These are phyloP conservation scores for Dillenia suffruticosa DNA, from an alignment of 164 flowering plant genomes.

Conservation along the genomic window DNA sequence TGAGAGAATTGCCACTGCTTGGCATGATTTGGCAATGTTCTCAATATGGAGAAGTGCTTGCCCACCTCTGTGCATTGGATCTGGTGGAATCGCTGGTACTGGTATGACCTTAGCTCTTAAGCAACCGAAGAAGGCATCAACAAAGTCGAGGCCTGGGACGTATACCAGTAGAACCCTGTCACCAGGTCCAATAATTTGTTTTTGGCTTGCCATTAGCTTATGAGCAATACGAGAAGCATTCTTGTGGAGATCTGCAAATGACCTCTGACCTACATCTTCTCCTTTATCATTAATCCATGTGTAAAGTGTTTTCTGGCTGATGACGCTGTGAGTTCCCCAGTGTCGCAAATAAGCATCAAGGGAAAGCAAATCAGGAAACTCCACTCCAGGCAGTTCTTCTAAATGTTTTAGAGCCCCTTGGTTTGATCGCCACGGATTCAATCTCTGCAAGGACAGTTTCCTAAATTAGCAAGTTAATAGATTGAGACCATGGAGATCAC, in stretches of 20 bases:
- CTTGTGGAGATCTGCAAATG: conserved; percentile 47
- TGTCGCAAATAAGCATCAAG: conserved; percentile 63
- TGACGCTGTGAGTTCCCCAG: conserved; percentile 57
- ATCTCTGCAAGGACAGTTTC: conserved; percentile 32
- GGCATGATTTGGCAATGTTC: conserved; percentile 60
- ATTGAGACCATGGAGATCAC: neutral
- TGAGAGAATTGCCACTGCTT: conserved; percentile 71
- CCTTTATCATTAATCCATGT: conserved; percentile 72
- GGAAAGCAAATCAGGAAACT: conserved; percentile 50
- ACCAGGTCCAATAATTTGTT: conserved; percentile 61
- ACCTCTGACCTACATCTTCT: conserved; percentile 35
- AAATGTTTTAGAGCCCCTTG: conserved; percentile 15
- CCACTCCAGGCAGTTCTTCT: conserved; percentile 39
- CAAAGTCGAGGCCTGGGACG: conserved; percentile 71
- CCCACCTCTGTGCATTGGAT: conserved; percentile 76
- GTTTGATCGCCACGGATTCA: conserved; percentile 35
- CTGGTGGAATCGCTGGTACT: conserved; percentile 82
- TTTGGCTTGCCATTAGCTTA: conserved; percentile 44
- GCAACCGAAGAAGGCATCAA: conserved; percentile 83
- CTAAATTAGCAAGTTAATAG: neutral
- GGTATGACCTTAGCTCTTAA: conserved; percentile 66
- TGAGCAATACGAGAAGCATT: conserved; percentile 73
- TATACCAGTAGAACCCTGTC: conserved; percentile 71
- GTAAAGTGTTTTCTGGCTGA: conserved; percentile 40
- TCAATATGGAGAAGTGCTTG: conserved; percentile 74